Conservation (phyloP, 495 filamentous ascomycete genomes). For the Cercophora samala region DNA sequence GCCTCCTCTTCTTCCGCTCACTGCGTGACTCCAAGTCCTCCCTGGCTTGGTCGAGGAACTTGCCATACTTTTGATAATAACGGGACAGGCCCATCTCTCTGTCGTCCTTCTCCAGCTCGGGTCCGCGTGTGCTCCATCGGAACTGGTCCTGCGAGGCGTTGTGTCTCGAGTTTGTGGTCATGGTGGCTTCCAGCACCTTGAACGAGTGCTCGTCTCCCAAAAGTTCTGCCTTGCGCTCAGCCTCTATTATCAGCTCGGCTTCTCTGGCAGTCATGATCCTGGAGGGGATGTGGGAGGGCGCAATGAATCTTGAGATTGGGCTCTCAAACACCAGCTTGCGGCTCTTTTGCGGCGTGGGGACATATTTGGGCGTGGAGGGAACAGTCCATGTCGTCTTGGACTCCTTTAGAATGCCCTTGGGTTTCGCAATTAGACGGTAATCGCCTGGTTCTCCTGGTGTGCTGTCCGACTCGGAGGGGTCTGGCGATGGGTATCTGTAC, state of each 20-base stretch:
- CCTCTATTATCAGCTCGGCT: slow-evolving; percentile 10
- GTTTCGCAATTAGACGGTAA: slow-evolving; percentile 20
- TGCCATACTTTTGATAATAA: slow-evolving; percentile 18
- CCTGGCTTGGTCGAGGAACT: slow-evolving; percentile 18
- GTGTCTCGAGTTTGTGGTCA: not conserved
- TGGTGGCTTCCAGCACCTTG: slow-evolving; percentile 12
- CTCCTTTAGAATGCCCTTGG: slow-evolving; percentile 30
- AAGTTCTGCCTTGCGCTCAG: slow-evolving; percentile 19
- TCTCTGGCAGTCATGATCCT: slow-evolving; percentile 18
- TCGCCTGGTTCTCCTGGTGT: slow-evolving; percentile 4
- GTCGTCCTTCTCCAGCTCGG: slow-evolving; percentile 21
- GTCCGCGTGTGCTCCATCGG: slow-evolving; percentile 7
- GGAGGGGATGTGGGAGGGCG: slow-evolving; percentile 22
- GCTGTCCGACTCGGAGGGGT: slow-evolving; percentile 7
- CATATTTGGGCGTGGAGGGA: slow-evolving; percentile 23
- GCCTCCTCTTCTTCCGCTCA: slow-evolving; percentile 4
- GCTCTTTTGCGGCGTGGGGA: slow-evolving; percentile 27
- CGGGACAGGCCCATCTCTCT: slow-evolving; percentile 22
- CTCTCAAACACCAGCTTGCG: slow-evolving; percentile 27
- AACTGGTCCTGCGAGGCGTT: not conserved
- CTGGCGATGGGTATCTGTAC: slow-evolving; percentile 19
- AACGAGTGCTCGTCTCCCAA: slow-evolving; percentile 17
- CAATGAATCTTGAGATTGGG: slow-evolving; percentile 25
- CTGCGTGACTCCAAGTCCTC: slow-evolving; percentile 17
- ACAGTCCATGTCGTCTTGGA: slow-evolving; percentile 15